Evolutionary conservation across 2,329 filamentous ascomycete genomes (phyloP).

Genomic region (Chlorencoelia australis): DNA sequence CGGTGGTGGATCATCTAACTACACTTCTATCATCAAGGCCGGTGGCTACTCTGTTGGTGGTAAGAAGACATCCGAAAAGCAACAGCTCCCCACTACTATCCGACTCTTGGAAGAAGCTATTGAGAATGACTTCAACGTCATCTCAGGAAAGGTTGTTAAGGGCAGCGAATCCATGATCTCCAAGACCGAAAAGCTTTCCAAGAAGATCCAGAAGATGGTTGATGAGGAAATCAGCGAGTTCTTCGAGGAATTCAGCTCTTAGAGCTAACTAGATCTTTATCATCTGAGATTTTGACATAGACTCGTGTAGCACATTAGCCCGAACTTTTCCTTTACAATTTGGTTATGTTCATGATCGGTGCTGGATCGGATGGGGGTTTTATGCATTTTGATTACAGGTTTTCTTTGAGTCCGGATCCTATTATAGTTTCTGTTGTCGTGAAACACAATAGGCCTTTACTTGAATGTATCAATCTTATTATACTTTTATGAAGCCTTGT

Average conservation of each 20-base stretch:
- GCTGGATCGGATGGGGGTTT: slow-evolving; percentile 22
- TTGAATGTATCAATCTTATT: not conserved
- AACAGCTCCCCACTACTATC: slow-evolving; percentile 42
- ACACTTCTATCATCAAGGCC: slow-evolving; percentile 65
- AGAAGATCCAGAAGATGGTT: slow-evolving; percentile 53
- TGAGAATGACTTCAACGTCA: slow-evolving; percentile 44
- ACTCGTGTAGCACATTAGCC: slow-evolving; percentile 12
- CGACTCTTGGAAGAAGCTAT: slow-evolving; percentile 51
- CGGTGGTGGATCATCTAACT: slow-evolving; percentile 91
- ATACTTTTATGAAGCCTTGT: no score
- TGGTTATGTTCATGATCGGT: slow-evolving; percentile 23
- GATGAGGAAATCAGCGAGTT: slow-evolving; percentile 53
- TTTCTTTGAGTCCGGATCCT: slow-evolving; percentile 19
- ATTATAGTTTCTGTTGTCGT: slow-evolving; percentile 12
- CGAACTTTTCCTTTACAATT: slow-evolving; percentile 17
- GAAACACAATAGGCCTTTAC: slow-evolving; percentile 16
- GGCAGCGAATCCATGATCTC: slow-evolving; percentile 40
- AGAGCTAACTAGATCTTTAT: slow-evolving; percentile 10
- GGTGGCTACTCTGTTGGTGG: slow-evolving; percentile 53
- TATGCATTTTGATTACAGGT: slow-evolving; percentile 25
- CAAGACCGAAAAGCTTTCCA: slow-evolving; percentile 51
- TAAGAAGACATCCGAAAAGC: slow-evolving; percentile 35
- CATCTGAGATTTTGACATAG: slow-evolving; percentile 15
- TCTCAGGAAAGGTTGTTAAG: slow-evolving; percentile 47
- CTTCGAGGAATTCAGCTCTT: slow-evolving; percentile 37